Evolutionary conservation across 345 rosid species (phyloP).

Genomic region (Salix exigua): DNA sequence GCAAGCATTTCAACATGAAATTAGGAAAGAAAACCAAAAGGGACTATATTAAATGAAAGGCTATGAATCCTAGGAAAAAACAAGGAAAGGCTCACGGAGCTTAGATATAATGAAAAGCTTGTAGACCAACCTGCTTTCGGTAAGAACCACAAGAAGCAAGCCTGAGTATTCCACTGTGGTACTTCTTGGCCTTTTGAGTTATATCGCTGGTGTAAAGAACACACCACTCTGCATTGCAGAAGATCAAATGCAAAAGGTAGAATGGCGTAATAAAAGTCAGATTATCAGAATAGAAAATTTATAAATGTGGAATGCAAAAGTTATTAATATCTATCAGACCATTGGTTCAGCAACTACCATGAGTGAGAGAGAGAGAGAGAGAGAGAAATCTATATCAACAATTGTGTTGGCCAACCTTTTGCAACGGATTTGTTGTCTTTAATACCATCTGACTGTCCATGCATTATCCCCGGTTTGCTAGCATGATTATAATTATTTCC

Average conservation of each 20-base stretch:
- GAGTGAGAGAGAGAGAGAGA: background rate
- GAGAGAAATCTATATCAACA: background rate
- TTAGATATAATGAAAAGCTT: background rate
- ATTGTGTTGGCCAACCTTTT: constrained; percentile 29
- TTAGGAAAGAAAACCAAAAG: background rate
- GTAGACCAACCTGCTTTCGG: constrained; percentile 1
- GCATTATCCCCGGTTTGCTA: constrained; percentile 11
- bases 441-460: constrained; percentile 14
- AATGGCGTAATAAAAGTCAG: background rate
- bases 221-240: constrained; percentile 3
- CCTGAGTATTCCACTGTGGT: constrained; percentile 3
- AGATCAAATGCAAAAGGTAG: background rate
- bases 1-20: too few species aligned
- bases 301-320: background rate
- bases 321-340: too few species aligned
- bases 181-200: constrained; percentile 16
- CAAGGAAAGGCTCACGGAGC: background rate
- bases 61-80: background rate
- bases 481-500: constrained; percentile 1
- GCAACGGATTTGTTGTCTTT: constrained; percentile 17
- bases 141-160: constrained; percentile 3
- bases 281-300: background rate
- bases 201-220: constrained; percentile 4
- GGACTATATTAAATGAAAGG: background rate
- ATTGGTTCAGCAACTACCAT: background rate